These are phyloP conservation scores for Phytopythium boreale DNA, from an alignment of 352 stramenopile genomes.

Conservation along the genomic window DNA sequence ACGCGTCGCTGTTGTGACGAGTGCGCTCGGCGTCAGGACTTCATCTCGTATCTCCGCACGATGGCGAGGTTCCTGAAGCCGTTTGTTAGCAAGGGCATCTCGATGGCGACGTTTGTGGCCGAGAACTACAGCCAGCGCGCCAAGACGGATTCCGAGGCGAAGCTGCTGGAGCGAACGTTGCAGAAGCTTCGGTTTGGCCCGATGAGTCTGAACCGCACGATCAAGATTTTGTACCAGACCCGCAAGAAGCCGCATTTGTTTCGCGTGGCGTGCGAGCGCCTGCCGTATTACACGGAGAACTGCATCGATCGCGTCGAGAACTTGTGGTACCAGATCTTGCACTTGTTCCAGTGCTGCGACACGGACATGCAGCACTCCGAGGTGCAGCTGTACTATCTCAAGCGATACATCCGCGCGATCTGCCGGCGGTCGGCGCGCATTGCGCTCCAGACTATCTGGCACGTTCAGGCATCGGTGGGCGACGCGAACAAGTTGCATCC, in stretches of 20 bases:
- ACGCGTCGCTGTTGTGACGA: conserved; percentile 45
- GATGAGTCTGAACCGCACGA: conserved; percentile 75
- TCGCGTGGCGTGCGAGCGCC: conserved; percentile 52
- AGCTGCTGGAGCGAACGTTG: conserved; percentile 38
- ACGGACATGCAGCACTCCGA: conserved; percentile 39
- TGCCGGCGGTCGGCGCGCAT: conserved; percentile 68
- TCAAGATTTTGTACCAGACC: conserved; percentile 83
- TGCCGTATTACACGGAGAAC: conserved; percentile 74
- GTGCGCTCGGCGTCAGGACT: conserved; percentile 55
- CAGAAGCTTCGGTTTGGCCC: conserved; percentile 44
- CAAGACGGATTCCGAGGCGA: conserved; percentile 17
- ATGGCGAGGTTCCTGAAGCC: conserved; percentile 36
- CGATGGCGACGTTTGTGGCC: conserved; percentile 28
- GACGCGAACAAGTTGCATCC: conserved; percentile 49
- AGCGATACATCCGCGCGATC: conserved; percentile 67
- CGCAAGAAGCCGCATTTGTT: conserved; percentile 67
- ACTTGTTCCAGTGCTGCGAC: conserved; percentile 74
- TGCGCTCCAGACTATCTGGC: conserved; percentile 78
- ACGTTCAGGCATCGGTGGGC: conserved; percentile 60
- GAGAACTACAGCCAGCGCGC: conserved; percentile 5
- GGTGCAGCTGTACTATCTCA: conserved; percentile 62
- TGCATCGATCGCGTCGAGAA: conserved; percentile 72
- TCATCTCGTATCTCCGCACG: conserved; percentile 39
- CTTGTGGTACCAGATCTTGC: conserved; percentile 78
- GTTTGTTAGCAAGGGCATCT: conserved; percentile 20